Evolutionary conservation across 2,329 filamentous ascomycete species (phyloP), one percentile per base, ranked within the genome.

Genomic region (Fusarium nodosum): DNA sequence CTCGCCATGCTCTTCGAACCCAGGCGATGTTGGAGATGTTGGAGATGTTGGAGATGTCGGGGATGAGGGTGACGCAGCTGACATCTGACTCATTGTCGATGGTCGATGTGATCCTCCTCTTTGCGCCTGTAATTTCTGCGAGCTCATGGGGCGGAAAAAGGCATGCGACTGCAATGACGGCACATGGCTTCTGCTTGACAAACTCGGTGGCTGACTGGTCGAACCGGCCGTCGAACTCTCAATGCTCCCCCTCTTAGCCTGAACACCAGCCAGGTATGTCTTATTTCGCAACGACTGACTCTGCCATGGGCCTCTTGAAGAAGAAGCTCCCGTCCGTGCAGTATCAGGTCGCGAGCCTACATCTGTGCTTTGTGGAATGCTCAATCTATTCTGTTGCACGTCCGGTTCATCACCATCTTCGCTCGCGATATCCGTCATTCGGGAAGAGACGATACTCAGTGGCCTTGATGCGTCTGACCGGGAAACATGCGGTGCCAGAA

Each of bases 81-180:
- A 68, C 48, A 75, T 72, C 45, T 83, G 81, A 57, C 76, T 78
- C 72, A 81, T 77, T 24, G 80, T 83, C 16, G 79, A 72, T 8
- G 84, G 82, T 24, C 85, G 82, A 38, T 82, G 76, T 11, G 80
- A 86, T 68, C 90, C 88, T 68, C 76, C 90, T 78, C 95, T 87
- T 80, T 98, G 96, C 56, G 94, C 94, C 81, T 98, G 95, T 52
- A 98, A 84, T 78, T 93, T 91, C 78, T 97, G 94, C 26, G 95
- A 97, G 81, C 94, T 98, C 93, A 99, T 97, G 39, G 96, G 96
- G 24, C 91, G 91, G 77, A 97, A 97, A 82, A 99, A 98, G 56
- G 93, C 95, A 76, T 95, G 92, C 18, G 93, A 94, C 4, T 93
- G 91, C 55, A 99, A 83, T 3, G 92, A 94, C 2, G 96, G 94